Evolutionary conservation across 768 basidiomycete species (phyloP).

Genomic region (Tricholomella constricta): DNA sequence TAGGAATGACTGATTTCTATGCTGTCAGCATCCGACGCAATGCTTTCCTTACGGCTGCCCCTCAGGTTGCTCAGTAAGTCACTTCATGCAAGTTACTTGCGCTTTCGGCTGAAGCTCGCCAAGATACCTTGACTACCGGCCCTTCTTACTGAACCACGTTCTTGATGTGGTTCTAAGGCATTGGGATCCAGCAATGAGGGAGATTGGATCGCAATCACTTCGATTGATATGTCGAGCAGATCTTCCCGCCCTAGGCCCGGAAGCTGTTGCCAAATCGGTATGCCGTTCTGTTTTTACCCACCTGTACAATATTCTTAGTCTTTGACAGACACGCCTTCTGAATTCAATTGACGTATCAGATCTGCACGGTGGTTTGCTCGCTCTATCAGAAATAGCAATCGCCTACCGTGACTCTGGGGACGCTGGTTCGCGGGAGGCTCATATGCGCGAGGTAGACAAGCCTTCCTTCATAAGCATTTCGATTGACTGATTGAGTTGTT

Average conservation of each 20-base stretch:
- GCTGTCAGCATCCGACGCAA: conserved; percentile 84
- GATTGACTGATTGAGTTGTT: not conserved
- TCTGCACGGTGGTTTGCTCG: conserved; percentile 81
- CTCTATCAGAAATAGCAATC: conserved; percentile 71
- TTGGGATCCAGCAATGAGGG: conserved; percentile 85
- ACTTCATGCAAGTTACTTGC: not conserved
- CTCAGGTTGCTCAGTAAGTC: conserved; percentile 83
- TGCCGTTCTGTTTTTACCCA: conserved; percentile 6
- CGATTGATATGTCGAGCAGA: conserved; percentile 66
- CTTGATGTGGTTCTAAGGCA: conserved; percentile 76
- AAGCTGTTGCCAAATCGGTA: conserved; percentile 54
- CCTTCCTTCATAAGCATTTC: not conserved
- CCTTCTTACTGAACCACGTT: conserved; percentile 70
- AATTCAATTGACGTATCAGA: conserved; percentile 67
- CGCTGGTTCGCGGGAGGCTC: conserved; percentile 33
- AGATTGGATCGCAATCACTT: conserved; percentile 75
- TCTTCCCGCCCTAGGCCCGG: conserved; percentile 52
- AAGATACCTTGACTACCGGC: conserved; percentile 80
- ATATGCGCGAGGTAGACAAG: conserved; percentile 47
- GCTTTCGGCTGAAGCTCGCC: not conserved
- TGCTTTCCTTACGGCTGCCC: conserved; percentile 83
- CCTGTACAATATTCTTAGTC: not conserved
- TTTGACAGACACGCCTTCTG: conserved; percentile 52
- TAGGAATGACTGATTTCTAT: conserved; percentile 93
- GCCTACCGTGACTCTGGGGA: conserved; percentile 45